Percentiles rank a stretch among this genome's conserved stretches.
These are phyloP conservation scores for Amanita rimosa DNA, from an alignment of 768 basidiomycete genomes.

Conservation along the genomic window DNA sequence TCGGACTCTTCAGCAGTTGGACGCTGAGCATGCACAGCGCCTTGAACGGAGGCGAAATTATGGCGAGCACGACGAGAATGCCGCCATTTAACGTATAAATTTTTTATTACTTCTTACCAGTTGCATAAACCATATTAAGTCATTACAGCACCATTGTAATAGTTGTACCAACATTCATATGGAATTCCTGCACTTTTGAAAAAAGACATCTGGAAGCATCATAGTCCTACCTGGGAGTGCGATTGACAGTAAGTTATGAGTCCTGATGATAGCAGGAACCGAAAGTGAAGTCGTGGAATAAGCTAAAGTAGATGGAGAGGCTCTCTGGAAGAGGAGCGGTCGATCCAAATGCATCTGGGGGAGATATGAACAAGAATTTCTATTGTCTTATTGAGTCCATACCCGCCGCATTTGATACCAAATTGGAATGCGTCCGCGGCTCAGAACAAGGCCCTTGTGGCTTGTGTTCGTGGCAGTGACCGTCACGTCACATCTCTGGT, in stretches of 20 bases:
- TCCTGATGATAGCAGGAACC: too few relatives aligned
- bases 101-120: not conserved
- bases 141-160: not conserved
- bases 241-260: too few relatives aligned
- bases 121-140: not conserved
- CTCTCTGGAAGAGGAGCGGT: too few relatives aligned
- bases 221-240: too few relatives aligned
- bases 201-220: not conserved
- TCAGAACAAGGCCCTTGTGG: not conserved
- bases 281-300: too few relatives aligned
- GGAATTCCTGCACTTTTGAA: not conserved
- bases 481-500: constrained; percentile 6
- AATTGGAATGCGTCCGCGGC: not conserved
- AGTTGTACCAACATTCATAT: not conserved
- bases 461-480: constrained; percentile 1
- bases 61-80: not conserved
- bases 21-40: constrained; percentile 15
- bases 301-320: too few relatives aligned
- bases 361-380: too few relatives aligned
- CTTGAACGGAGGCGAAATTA: constrained; percentile 3
- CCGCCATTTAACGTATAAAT: not conserved
- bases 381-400: too few relatives aligned
- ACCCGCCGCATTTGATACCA: not conserved
- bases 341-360: too few relatives aligned
- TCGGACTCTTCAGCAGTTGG: constrained; percentile 23